Conservation (phyloP, 1,284 basidiomycete genomes). For the Fomitopsis pinicola region DNA sequence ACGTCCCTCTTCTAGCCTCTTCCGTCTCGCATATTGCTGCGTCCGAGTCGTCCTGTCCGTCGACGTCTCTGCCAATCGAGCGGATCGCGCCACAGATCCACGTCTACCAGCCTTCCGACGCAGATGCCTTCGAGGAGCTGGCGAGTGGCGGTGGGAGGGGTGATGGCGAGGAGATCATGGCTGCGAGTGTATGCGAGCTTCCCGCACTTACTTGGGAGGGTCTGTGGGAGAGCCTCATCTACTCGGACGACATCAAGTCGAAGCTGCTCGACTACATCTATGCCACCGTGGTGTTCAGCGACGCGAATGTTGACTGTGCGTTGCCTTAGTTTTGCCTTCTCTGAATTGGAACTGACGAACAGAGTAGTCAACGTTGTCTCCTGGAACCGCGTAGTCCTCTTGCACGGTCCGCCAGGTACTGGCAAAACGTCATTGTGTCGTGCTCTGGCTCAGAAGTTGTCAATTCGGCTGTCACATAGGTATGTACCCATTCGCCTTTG, state of each 20-base stretch:
- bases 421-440: constrained; percentile 96
- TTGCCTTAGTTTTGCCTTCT: constrained; percentile 15
- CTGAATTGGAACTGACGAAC: not conserved
- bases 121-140: constrained; percentile 76
- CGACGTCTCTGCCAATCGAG: constrained; percentile 49
- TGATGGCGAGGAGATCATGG: constrained; percentile 75
- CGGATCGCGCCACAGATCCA: constrained; percentile 74
- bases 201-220: constrained; percentile 85
- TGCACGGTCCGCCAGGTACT: constrained; percentile 97
- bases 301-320: constrained; percentile 84
- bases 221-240: constrained; percentile 89
- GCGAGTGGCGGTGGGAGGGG: constrained; percentile 57
- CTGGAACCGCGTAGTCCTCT: constrained; percentile 91
- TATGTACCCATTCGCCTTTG: constrained; percentile 27
- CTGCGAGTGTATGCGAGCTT: constrained; percentile 83
- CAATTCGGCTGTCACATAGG: constrained; percentile 85
- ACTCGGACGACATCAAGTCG: constrained; percentile 85
- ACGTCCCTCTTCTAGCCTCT: constrained; percentile 61
- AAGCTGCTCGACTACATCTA: constrained; percentile 92
- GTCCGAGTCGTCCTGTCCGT: constrained; percentile 61
- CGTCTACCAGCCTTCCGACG: constrained; percentile 77
- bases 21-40: constrained; percentile 80
- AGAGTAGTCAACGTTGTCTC: constrained; percentile 80
- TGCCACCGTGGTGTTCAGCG: constrained; percentile 87
- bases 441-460: constrained; percentile 93